Evolutionary conservation across 352 stramenopile genomes (phyloP).

Genomic region (Globisporangium alternatum): DNA sequence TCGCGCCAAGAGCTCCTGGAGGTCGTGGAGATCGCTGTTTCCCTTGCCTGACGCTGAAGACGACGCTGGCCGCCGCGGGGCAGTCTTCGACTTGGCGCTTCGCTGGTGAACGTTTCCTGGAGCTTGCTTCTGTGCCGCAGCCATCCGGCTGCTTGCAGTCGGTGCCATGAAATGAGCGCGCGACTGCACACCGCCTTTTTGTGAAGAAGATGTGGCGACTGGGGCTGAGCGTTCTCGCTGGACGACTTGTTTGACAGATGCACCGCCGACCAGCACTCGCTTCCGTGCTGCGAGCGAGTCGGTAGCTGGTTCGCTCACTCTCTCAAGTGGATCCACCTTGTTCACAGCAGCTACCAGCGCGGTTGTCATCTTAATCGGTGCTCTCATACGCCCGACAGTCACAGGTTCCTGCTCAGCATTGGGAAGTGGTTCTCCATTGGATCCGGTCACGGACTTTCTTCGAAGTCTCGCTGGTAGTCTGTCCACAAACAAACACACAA

Average conservation of each 20-base stretch:
- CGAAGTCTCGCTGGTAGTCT: constrained; percentile 9
- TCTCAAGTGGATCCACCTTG: neutral
- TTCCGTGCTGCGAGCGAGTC: neutral
- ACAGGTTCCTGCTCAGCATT: neutral
- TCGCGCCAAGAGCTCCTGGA: constrained; percentile 53
- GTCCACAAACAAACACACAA: neutral
- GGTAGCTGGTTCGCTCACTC: neutral
- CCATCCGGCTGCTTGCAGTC: constrained; percentile 17
- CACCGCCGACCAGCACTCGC: neutral
- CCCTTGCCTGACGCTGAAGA: neutral
- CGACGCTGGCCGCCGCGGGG: neutral
- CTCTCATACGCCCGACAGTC: constrained; percentile 2
- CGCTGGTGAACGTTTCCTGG: neutral
- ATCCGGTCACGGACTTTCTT: neutral
- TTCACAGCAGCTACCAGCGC: neutral
- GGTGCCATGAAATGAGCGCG: constrained; percentile 17
- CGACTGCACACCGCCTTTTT: neutral
- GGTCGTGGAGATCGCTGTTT: constrained; percentile 29
- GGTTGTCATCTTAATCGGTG: constrained; percentile 12
- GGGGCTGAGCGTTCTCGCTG: neutral
- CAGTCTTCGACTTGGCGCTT: constrained; percentile 9
- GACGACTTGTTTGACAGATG: neutral
- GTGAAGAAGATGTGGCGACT: neutral
- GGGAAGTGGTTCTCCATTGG: neutral
- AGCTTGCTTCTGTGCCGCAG: constrained; percentile 6